Conservation (phyloP, 2,329 filamentous ascomycete genomes). For the Fusarium stilboides region DNA sequence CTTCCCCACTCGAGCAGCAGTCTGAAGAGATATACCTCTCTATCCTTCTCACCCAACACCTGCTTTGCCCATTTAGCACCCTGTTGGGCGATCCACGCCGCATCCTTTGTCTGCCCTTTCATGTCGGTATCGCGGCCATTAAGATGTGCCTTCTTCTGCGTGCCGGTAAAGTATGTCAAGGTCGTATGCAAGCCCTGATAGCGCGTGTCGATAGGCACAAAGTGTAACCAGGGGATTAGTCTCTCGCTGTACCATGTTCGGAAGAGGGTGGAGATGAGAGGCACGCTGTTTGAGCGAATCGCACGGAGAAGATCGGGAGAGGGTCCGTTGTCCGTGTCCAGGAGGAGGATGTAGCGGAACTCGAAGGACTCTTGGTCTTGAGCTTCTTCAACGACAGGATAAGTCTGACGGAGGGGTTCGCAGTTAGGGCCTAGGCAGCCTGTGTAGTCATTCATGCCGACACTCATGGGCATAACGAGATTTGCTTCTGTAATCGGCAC, state of each 20-base stretch:
- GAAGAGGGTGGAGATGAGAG: constrained; percentile 81
- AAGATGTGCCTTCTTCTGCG: constrained; percentile 59
- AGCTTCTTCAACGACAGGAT: constrained; percentile 57
- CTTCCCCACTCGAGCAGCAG: constrained; percentile 84
- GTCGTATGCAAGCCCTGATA: constrained; percentile 82
- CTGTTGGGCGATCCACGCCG: constrained; percentile 75
- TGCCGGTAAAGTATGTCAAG: constrained; percentile 80
- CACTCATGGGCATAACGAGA: constrained; percentile 66
- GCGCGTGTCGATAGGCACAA: constrained; percentile 82
- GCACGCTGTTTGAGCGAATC: constrained; percentile 76
- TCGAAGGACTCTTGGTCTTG: constrained; percentile 68
- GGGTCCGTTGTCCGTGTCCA: constrained; percentile 79
- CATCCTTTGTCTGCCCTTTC: constrained; percentile 66
- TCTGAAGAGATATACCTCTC: constrained; percentile 85
- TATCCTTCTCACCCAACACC: constrained; percentile 79
- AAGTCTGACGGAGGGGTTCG: constrained; percentile 49
- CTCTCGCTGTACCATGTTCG: constrained; percentile 85
- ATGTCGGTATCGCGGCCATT: constrained; percentile 65
- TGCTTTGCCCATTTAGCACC: constrained; percentile 76
- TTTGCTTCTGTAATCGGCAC: constrained; percentile 69
- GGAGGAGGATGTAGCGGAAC: constrained; percentile 79
- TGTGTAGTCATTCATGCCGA: constrained; percentile 72
- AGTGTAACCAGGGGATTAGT: constrained; percentile 83
- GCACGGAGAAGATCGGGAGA: constrained; percentile 72
- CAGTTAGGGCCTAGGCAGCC: constrained; percentile 66